Base-by-base conservation (phyloP, 305 asterid genomes). In the Withania somnifera region DNA sequence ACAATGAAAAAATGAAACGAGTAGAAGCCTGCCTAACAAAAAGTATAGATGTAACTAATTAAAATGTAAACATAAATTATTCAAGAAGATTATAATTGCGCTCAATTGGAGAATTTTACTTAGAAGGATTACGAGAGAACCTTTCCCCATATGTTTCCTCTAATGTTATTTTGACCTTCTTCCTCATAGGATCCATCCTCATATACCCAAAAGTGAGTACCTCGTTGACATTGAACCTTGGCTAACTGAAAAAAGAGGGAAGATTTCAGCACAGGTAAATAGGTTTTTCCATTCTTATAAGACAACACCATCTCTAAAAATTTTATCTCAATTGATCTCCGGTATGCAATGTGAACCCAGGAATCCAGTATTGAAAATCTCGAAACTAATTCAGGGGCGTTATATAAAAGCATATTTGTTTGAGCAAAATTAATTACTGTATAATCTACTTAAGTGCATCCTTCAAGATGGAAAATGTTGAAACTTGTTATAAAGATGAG, bases 131-230 rank as follows among this genome's bases (percentile, higher is more conserved):
- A 64, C 83, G 77, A 54, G 36, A 80, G 78, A 87, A 95, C 98
- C 98, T 93, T 95, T 87, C 85, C 90, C 98, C 98, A 95, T 83
- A 95, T 92, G 88, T 90, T 87, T 71, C 98, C 97, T 86, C 86
- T 92, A 60, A 95, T 95, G 81, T 86, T 95, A 83, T 95, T 95
- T 87, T 95, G 98, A 42, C 98, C 98, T 92, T 95, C 98, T 84
- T 95, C 98, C 87, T 95, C 98, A 28, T 95, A 93, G 22, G 92
- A 88, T 52, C 98, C 98, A 88, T 95, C 98, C 66, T 95, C 98
- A n/a, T 95, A 95, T 17, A 95, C 90, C 98, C 98, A 95, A 86
- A 93, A 92, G 87, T 87, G 98, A 26, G 98, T 92, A 84, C 84
- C 89, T 53, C 89, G 89, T 32, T 89, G 92, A 81, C 96, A 95